Evolutionary conservation across 1,284 basidiomycete species (phyloP).

Genomic region (Ganoderma resinaceum): DNA sequence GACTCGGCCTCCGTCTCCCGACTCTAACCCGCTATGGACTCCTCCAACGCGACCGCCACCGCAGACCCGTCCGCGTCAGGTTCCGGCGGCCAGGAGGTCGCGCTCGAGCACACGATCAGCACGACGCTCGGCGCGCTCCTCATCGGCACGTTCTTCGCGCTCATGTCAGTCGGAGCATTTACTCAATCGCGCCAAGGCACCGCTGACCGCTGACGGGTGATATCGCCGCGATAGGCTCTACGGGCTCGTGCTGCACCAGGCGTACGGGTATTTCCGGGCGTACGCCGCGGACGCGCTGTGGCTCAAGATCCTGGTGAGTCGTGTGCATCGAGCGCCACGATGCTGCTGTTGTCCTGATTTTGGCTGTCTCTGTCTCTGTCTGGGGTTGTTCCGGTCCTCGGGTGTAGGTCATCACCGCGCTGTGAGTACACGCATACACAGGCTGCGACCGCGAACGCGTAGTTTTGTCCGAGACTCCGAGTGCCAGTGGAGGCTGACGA

Average conservation of each 20-base stretch:
- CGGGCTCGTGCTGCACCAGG: neutral
- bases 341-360: neutral
- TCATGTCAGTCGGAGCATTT: neutral
- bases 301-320: neutral
- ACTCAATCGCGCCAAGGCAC: neutral
- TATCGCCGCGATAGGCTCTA: neutral
- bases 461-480: too few relatives aligned
- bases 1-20: neutral
- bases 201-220: neutral
- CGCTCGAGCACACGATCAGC: neutral
- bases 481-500: neutral
- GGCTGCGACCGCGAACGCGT: too few relatives aligned
- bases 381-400: neutral
- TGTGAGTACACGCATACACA: neutral
- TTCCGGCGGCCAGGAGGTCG: neutral
- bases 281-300: neutral
- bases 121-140: neutral
- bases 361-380: neutral
- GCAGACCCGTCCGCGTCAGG: too few relatives aligned
- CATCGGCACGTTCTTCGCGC: neutral
- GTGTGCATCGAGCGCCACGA: neutral
- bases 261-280: slow-evolving; percentile 2
- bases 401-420: neutral
- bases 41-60: neutral
- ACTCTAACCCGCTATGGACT: neutral